Evolutionary conservation across 805 yeast genomes (phyloP), one percentile per base, ranked within the genome.

Genomic region (Wickerhamiella domercqiae): DNA sequence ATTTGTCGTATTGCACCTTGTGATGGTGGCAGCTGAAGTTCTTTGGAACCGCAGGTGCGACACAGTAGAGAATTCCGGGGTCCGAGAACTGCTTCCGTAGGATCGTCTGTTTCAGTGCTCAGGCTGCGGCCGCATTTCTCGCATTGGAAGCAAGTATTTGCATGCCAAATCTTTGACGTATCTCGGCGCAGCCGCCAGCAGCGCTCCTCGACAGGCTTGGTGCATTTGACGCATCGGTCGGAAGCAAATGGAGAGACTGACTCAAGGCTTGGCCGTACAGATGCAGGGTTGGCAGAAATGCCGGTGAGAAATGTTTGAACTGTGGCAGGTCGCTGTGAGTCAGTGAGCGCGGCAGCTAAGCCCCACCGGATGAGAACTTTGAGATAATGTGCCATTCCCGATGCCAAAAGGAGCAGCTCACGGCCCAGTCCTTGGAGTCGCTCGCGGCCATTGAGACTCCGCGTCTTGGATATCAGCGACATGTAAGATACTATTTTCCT

Each of bases 351-450:
- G 46, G 75, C 73, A 41, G 73, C 70, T 30, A 90, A 66, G 0
- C 95, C 90, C 50, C 73, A 73, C 44, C 96, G 65, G 3, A 87
- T 78, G 17, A 90, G 62, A 5, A 87, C 64, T 55, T 90, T 90
- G 49, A 90, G 64, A 56, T 84, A 87, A 54, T 90, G 97, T 0
- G 98, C 96, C 48, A 87, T 63, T 0, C 93, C 84, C 1, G 95
- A 82, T 4, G 86, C 86, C 7, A 86, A 73, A 0, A 87, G 72
- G 47, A 90, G 66, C 29, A 87, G 51, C 17, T 60, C 63, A 25
- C 49, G 53, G 1, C 62, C 50, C 13, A 45, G 42, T 3, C 44
- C 42, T 15, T 42, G 39, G 18, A 45, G 41, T 9, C 47, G 42
- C 17, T 43, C 46, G 13, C 40, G 42, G 21, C 15, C 29, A 2